Percentiles rank a stretch among this genome's conserved stretches.
phyloP scores from a whole-genome alignment of 495 filamentous ascomycete genomes.

The Apodospora peruviana region DNA sequence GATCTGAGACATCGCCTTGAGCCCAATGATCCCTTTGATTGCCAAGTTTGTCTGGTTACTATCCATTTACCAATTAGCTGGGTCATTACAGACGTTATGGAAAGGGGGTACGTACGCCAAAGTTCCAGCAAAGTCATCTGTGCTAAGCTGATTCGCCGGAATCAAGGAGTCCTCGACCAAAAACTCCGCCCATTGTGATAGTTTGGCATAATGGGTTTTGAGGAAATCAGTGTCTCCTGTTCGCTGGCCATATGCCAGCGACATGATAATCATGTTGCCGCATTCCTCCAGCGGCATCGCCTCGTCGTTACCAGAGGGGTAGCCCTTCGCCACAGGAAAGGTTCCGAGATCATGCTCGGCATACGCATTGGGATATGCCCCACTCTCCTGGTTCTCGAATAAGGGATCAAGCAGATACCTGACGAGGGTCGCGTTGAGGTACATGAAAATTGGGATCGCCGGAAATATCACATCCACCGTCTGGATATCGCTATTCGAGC shows the following conservation, averaged over 20 bases:
- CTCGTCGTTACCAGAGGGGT: constrained; percentile 77
- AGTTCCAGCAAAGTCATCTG: constrained; percentile 90
- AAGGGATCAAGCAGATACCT: constrained; percentile 85
- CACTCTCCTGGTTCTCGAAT: constrained; percentile 84
- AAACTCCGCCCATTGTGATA: constrained; percentile 84
- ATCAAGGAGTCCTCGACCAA: constrained; percentile 75
- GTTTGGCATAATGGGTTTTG: constrained; percentile 58
- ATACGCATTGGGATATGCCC: constrained; percentile 81
- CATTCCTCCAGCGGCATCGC: constrained; percentile 95
- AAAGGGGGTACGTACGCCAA: constrained; percentile 38
- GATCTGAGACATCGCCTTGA: constrained; percentile 83
- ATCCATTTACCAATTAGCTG: neutral
- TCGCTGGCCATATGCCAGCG: constrained; percentile 52
- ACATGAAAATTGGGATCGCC: constrained; percentile 80
- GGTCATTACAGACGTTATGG: neutral
- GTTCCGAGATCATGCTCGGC: constrained; percentile 90
- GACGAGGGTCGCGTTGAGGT: constrained; percentile 76
- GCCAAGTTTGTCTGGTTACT: constrained; percentile 88
- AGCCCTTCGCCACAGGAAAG: constrained; percentile 88
- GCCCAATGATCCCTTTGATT: constrained; percentile 91
- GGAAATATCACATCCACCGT: constrained; percentile 98
- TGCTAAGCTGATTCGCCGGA: constrained; percentile 81
- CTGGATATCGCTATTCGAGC: constrained; percentile 86
- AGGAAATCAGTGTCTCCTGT: constrained; percentile 40
- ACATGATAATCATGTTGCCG: constrained; percentile 94